These are phyloP conservation scores for Alternaria triticina DNA, from an alignment of 2,329 filamentous ascomycete species.

Conservation along the genomic window DNA sequence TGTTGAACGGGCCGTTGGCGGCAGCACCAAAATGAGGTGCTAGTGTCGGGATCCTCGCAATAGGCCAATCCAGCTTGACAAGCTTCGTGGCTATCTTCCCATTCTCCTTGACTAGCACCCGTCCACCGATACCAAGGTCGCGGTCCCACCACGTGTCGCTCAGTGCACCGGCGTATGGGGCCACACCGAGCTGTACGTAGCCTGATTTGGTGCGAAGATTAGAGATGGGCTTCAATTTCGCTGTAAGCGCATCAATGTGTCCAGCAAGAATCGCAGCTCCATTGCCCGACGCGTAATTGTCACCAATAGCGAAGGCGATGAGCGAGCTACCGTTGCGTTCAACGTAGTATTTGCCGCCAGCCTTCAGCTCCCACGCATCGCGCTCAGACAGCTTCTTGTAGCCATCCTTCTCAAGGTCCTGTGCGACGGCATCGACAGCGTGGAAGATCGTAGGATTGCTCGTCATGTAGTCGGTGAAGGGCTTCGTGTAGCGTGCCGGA, in stretches of 20 bases:
- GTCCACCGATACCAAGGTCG: constrained; percentile 87
- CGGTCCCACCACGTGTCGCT: constrained; percentile 97
- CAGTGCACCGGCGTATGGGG: constrained; percentile 87
- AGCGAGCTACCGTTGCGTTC: constrained; percentile 85
- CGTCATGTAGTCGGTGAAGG: constrained; percentile 86
- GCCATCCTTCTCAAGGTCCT: constrained; percentile 72
- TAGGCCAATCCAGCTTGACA: constrained; percentile 90
- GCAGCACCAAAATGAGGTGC: constrained; percentile 91
- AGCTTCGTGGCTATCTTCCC: constrained; percentile 82
- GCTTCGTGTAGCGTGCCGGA: constrained; percentile 69
- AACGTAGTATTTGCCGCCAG: constrained; percentile 87
- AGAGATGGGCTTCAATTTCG: constrained; percentile 88
- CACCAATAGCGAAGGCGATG: constrained; percentile 84
- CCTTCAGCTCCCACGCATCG: constrained; percentile 79
- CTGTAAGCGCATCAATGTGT: constrained; percentile 91
- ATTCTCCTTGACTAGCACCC: constrained; percentile 80
- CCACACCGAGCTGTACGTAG: constrained; percentile 87
- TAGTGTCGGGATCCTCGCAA: constrained; percentile 88
- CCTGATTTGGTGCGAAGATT: constrained; percentile 83
- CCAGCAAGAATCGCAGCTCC: constrained; percentile 88
- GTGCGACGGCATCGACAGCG: constrained; percentile 78
- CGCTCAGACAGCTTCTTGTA: constrained; percentile 82
- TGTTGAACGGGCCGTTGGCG: constrained; percentile 71
- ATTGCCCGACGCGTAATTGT: constrained; percentile 80
- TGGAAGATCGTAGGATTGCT: constrained; percentile 95